Evolutionary conservation across 2,329 filamentous ascomycete genomes (phyloP).

Genomic region (Hypoxylon sp.): DNA sequence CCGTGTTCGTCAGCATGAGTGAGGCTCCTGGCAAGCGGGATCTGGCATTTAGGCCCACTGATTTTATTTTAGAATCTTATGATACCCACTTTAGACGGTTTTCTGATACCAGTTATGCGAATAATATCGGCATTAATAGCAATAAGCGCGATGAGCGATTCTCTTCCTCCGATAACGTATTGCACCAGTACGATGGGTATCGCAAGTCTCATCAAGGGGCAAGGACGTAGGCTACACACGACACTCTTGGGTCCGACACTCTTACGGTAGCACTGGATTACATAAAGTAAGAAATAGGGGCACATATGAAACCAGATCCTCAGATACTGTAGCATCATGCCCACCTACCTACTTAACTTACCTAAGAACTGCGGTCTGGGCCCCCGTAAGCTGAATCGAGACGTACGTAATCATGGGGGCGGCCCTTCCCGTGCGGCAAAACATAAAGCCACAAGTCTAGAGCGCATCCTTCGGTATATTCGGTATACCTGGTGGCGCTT

Average conservation of each 20-base stretch:
- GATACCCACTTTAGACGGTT: background rate
- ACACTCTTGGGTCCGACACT: conserved; percentile 23
- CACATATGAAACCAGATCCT: conserved; percentile 30
- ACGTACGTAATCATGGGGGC: conserved; percentile 35
- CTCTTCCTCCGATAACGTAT: background rate
- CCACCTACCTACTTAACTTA: conserved; percentile 7
- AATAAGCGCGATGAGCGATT: conserved; percentile 4
- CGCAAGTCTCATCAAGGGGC: conserved; percentile 2
- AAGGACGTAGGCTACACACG: conserved; percentile 4
- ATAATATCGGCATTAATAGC: background rate
- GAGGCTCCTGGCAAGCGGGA: conserved; percentile 2
- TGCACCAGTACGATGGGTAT: background rate
- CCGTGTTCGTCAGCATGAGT: conserved; percentile 12
- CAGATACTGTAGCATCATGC: conserved; percentile 25
- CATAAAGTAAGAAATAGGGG: conserved; percentile 31
- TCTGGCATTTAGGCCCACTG: background rate
- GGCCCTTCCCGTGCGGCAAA: conserved; percentile 34
- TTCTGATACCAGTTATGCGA: background rate
- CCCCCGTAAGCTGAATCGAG: conserved; percentile 22
- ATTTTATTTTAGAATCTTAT: conserved; percentile 12
- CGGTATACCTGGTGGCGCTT: background rate
- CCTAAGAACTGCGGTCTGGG: background rate
- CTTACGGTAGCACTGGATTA: conserved; percentile 29
- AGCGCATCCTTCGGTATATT: conserved; percentile 14
- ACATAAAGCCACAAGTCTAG: conserved; percentile 12